Conservation (phyloP, 2,329 filamentous ascomycete species). For the Amauroascus niger region DNA sequence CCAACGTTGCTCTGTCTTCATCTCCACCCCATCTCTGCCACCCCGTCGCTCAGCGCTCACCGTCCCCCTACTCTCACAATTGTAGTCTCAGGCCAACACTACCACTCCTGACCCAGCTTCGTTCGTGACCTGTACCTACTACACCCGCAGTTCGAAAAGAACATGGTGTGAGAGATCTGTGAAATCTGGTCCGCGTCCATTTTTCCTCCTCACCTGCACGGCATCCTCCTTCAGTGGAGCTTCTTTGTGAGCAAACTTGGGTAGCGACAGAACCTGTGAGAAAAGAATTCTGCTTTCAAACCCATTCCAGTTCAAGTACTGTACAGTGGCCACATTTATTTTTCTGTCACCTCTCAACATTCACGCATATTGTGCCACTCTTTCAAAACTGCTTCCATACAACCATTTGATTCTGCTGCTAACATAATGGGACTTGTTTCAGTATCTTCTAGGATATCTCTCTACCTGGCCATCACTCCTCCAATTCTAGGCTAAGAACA, state of each 20-base stretch:
- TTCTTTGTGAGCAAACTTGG: background rate
- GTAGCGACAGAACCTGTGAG: background rate
- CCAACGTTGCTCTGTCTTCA: background rate
- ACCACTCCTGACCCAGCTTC: background rate
- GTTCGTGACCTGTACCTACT: background rate
- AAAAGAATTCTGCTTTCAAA: background rate
- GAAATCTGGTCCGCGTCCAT: background rate
- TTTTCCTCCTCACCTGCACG: background rate
- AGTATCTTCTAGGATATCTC: background rate
- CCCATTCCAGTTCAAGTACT: background rate
- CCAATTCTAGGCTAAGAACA: background rate
- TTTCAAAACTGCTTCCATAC: background rate
- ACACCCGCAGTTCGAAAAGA: background rate
- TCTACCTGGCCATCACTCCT: background rate
- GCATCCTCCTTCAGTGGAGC: background rate
- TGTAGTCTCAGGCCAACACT: conserved; percentile 7
- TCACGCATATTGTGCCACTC: background rate
- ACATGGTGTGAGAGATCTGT: no score
- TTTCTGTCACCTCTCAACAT: background rate
- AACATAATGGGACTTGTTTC: background rate
- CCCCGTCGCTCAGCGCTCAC: no score
- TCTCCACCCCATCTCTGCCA: background rate
- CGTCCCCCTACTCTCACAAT: conserved; percentile 23
- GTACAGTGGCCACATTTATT: background rate
- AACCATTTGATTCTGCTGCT: background rate